Evolutionary conservation across 306 rosid species (phyloP), one percentile per base, ranked within the genome.

Genomic region (Quercus ilex): DNA sequence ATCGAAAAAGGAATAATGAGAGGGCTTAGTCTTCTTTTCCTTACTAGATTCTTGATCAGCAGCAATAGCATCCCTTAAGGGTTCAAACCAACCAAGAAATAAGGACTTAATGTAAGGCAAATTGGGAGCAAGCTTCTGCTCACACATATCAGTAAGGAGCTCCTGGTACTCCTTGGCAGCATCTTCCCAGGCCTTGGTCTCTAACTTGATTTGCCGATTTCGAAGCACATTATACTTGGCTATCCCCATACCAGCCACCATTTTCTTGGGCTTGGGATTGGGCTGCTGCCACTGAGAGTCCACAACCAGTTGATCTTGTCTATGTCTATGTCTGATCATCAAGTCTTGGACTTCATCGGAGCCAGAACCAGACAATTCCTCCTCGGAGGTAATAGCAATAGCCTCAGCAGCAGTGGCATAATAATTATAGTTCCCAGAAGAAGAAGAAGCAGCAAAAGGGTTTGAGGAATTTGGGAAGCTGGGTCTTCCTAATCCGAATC

Each of bases 11-110:
- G 90, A 90, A 38, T 87, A 92, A 83, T 94, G 87, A 65, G 73
- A 71, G 43, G 60, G 38, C 68, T 78, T 88, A 19, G 5, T 15
- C 67, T 28, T 80, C 62, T 14, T 33, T 1, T 71, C 64, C 43
- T 52, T 82, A 58, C 85, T 80, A 21, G 35, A 20, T 59, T 78
- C 92, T 76, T 86, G 96, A 9, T 95, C 99, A 2, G 81, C 88
- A 2, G 55, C 83, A 85, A 93, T 87, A 18, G 96, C 98, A 78
- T 88, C 78, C 76, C 83, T 75, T 35, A 93, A 73, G 0, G 99
- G 99, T 83, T 95, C 98, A 78, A 93, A 95, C 99, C 98, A 92
- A 18, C 98, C 99, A 75, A 95, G 92, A 74, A 95, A 91, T 78
- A 95, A 83, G 5, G 99, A 89, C 86, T 95, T 95, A 79, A 93